These are phyloP conservation scores for Fomitiporia mediterranea DNA, from an alignment of 1,284 basidiomycete genomes.

Conservation along the genomic window DNA sequence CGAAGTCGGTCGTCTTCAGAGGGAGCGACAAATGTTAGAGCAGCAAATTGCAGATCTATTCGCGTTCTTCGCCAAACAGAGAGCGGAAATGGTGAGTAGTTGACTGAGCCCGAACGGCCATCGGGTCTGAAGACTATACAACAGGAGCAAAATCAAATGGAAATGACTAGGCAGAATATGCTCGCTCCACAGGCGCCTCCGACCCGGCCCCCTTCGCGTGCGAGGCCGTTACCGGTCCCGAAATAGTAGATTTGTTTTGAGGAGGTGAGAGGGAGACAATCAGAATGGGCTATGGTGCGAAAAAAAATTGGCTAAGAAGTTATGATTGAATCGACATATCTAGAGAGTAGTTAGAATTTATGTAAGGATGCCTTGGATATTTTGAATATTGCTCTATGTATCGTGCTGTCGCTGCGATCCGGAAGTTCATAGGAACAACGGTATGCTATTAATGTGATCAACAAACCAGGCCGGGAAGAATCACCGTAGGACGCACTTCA, in stretches of 20 bases:
- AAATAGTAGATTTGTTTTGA: background rate
- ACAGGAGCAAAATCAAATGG: conserved; percentile 11
- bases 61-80: conserved; percentile 67
- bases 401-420: conserved; percentile 51
- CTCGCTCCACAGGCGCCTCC: background rate
- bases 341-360: background rate
- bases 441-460: conserved; percentile 36
- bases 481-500: conserved; percentile 40
- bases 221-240: conserved; percentile 15
- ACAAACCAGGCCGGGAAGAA: background rate
- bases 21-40: conserved; percentile 68
- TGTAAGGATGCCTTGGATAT: background rate
- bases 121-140: conserved; percentile 31
- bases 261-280: background rate
- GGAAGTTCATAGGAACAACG: conserved; percentile 46
- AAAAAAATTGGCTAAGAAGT: background rate
- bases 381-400: conserved; percentile 33
- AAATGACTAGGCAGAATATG: conserved; percentile 7
- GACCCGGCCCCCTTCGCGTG: background rate
- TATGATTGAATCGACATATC: too few relatives aligned
- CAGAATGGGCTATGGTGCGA: background rate
- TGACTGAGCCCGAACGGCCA: conserved; percentile 58
- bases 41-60: conserved; percentile 71
- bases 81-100: conserved; percentile 36
- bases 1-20: conserved; percentile 68